Evolutionary conservation across 129 eudicot genomes (phyloP).

Genomic region (Arctium lappa): DNA sequence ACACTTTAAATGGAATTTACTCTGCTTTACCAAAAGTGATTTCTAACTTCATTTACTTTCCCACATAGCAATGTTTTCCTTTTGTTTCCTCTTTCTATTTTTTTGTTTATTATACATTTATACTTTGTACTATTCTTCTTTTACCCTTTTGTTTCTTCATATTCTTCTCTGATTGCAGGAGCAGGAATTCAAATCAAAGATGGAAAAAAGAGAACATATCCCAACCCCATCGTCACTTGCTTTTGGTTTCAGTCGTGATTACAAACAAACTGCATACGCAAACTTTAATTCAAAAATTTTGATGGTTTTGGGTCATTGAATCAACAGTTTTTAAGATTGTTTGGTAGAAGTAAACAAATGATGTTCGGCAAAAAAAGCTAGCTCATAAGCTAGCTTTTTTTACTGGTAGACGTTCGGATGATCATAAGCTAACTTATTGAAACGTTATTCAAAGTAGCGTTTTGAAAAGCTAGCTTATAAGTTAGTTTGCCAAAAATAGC

Average conservation of each 20-base stretch:
- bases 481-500: too few species aligned
- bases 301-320: too few species aligned
- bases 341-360: too few species aligned
- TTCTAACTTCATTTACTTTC: slow-evolving; percentile 35
- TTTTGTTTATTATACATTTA: background rate
- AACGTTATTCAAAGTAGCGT: too few species aligned
- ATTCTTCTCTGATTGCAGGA: background rate
- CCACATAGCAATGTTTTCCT: slow-evolving; percentile 34
- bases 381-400: too few species aligned
- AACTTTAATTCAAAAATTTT: too few species aligned
- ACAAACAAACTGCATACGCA: too few species aligned
- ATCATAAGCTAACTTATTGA: too few species aligned
- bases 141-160: slow-evolving; percentile 6
- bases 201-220: background rate
- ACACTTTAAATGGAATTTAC: slow-evolving; percentile 32
- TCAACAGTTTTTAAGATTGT: too few species aligned
- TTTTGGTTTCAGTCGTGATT: background rate
- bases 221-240: background rate
- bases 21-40: slow-evolving; percentile 40
- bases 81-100: background rate
- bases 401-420: too few species aligned
- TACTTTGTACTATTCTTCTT: slow-evolving; percentile 14
- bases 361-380: too few species aligned
- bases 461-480: too few species aligned
- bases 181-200: background rate